Base-by-base conservation (phyloP, 2,329 filamentous ascomycete genomes). In the Lecanoromycetidae sp. region DNA sequence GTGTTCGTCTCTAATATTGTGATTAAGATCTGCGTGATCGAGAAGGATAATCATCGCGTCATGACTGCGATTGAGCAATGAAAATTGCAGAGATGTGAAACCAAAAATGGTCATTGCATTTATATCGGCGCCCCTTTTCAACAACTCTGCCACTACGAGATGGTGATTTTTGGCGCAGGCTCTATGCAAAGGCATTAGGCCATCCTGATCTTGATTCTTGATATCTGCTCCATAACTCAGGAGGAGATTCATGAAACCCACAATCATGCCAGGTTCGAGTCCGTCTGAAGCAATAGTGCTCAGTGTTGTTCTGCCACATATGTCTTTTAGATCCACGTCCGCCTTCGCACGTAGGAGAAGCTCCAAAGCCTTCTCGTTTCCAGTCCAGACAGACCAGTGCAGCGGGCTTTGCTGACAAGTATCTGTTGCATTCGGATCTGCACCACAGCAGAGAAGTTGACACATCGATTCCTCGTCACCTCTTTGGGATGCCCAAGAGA, bases 381-480 rank as follows among this genome's bases (percentile, higher is more conserved):
- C 10, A 5, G 8, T 0, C 1, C 0, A 5, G 13, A 22, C 25
- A 3, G 39, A 29, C 10, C 0, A 17, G 15, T 44, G 40, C 17
- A 49, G 27, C n/a, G 46, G 34, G 8, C 20, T 44, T 4, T 4
- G 0, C 17, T 33, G 40, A 26, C 2, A 12, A 1, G 3, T 5
- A 38, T 39, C 17, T 3, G 7, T 12, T 19, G 15, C 29, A 15
- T 38, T 33, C 2, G 26, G 34, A 15, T 49, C 23, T 1, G 46
- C 34, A 5, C 46, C 46, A 38, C 23, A 44, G 7, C 22, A 20
- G 22, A 44, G 40, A 20, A 44, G 40, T 33, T 33, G 19, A 7
- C 25, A 6, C 4, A 44, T 25, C 12, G 26, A 8, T 8, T 32
- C 19, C 5, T 8, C 15, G 34, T 49, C 46, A 27, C 34, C 15